phyloP scores from a whole-genome alignment of 805 yeast species.

The Maudiozyma turicensis region DNA sequence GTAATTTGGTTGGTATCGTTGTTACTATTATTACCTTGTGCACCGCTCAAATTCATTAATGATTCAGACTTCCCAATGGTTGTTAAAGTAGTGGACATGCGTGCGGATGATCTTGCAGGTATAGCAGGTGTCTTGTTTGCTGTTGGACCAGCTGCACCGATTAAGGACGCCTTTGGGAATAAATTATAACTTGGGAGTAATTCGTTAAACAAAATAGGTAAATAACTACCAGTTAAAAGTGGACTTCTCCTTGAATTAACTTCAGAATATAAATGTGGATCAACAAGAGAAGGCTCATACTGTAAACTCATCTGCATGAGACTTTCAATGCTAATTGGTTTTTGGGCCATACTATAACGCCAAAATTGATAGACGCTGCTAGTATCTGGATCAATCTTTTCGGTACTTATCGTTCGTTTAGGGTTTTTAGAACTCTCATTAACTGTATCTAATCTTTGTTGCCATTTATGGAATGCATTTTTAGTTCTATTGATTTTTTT shows the following conservation, averaged over 20 bases:
- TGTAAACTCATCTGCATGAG: constrained; percentile 56
- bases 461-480: constrained; percentile 76
- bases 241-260: constrained; percentile 47
- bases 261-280: constrained; percentile 17
- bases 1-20: constrained; percentile 28
- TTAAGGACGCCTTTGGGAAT: constrained; percentile 41
- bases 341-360: constrained; percentile 22
- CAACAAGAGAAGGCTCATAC: constrained; percentile 47
- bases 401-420: not conserved
- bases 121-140: constrained; percentile 1
- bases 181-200: constrained; percentile 45
- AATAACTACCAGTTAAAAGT: constrained; percentile 48
- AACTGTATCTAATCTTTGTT: constrained; percentile 41
- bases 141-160: constrained; percentile 43
- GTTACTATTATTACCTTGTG: not conserved
- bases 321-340: constrained; percentile 39
- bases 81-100: constrained; percentile 9
- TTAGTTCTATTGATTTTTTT: constrained; percentile 56
- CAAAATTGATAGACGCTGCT: constrained; percentile 24
- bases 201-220: constrained; percentile 58
- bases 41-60: not conserved
- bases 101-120: constrained; percentile 19
- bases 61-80: constrained; percentile 1
- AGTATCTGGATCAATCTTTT: constrained; percentile 19
- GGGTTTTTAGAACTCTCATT: not conserved